Base-by-base conservation (phyloP, 495 filamentous ascomycete species). In the Astrocystis sublimbata region DNA sequence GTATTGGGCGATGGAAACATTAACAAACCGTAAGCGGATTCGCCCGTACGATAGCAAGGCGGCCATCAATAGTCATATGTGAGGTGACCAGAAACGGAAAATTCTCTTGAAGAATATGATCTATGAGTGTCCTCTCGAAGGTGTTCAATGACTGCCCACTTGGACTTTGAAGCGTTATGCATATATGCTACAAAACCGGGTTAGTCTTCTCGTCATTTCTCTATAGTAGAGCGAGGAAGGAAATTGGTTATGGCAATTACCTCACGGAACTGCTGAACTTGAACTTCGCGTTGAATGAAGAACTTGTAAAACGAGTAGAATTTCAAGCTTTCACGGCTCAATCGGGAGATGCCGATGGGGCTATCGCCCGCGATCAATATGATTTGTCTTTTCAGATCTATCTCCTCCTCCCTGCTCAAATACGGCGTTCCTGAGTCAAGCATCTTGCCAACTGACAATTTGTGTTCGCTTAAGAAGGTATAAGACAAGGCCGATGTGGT, bases 381-480 rank as follows among this genome's bases (percentile, higher is more conserved):
- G 13, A 4, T 23, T 12, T 23, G 4, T 24, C 49, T 52, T 7
- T 76, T 65, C 5, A 81, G 78, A 36, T 70, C 42, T 2, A 71
- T 63, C 54, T 87, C 86, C 67, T 93, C 91, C 3, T 80, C 74
- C 42, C 82, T 80, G 28, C 89, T 90, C 6, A 94, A 72, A 71
- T 93, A 94, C 1, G 79, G 79, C 7, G 93, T 80, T n/a, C 91
- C 90, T 9, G 75, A 61, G 0, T 61, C 76, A 68, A 87, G 88
- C 1, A 84, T 71, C 0, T 72, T 65, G 9, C 84, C 80, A 60
- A 93, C 76, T 30, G 81, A 74, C 61, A 92, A 92, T 17, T 78
- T 75, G 64, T 88, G 78, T 7, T 78, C 73, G 12, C 82, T 64
- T 1, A 93, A 74, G 60, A 93, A 93, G 4, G 85, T 77, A 35